phyloP scores from a whole-genome alignment of 352 stramenopile genomes.

The Globisporangium barbulae region DNA sequence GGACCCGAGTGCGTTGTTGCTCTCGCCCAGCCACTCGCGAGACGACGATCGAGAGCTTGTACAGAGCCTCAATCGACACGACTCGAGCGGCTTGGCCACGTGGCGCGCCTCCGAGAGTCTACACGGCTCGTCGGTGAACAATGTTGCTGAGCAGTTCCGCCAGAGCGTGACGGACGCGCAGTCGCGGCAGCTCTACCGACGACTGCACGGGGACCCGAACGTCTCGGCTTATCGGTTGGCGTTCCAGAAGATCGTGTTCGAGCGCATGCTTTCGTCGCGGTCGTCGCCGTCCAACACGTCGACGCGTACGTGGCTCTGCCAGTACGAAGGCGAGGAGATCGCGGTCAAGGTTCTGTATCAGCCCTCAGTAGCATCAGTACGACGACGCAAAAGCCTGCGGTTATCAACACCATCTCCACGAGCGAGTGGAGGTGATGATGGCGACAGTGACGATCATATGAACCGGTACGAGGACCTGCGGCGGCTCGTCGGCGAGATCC shows the following conservation, averaged over 20 bases:
- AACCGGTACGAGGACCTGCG: slow-evolving; percentile 20
- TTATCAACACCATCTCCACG: background rate
- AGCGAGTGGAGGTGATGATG: background rate
- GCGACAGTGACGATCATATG: background rate
- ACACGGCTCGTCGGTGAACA: no score
- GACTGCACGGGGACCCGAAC: slow-evolving; percentile 26
- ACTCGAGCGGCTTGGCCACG: slow-evolving; percentile 2
- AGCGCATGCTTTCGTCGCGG: slow-evolving; percentile 17
- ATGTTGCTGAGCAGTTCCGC: background rate
- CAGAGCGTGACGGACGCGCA: slow-evolving; percentile 18
- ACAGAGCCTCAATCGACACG: background rate
- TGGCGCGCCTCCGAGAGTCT: background rate
- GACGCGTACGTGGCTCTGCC: slow-evolving; percentile 26
- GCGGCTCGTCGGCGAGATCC: slow-evolving; percentile 37
- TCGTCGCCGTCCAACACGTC: slow-evolving; percentile 12
- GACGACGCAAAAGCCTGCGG: background rate
- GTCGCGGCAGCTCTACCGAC: slow-evolving; percentile 23
- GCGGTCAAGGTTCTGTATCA: slow-evolving; percentile 29
- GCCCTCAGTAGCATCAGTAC: background rate
- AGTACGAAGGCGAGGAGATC: slow-evolving; percentile 41
- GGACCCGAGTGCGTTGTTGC: background rate
- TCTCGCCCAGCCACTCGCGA: slow-evolving; percentile 13
- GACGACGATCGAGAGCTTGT: background rate
- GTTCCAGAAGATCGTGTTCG: slow-evolving; percentile 42
- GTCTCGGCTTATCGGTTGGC: slow-evolving; percentile 26